Base-by-base conservation (phyloP, 1,284 basidiomycete species). In the Ganoderma meredithae region DNA sequence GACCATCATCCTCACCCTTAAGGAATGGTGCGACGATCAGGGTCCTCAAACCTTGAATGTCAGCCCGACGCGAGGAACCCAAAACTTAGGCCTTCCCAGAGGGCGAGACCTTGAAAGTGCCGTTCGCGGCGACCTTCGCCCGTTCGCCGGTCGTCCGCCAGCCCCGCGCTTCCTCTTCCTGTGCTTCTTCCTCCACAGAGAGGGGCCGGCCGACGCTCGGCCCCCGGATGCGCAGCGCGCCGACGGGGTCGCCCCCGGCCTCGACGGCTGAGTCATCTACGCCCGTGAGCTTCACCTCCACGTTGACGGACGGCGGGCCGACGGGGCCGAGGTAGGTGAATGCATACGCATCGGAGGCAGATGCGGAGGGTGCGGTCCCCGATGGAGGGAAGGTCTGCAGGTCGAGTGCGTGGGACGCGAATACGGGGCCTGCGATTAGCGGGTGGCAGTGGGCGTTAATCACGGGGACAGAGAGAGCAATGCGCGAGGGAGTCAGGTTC, bases 351-450 rank as follows among this genome's bases (percentile, higher is more conserved):
- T 78, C 76, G 2, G 77, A 73, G 17, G 80, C 77, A 33, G 79
- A 76, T 19, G 79, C 73, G 15, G 71, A 68, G 6, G 75, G 59
- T 2, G 73, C 73, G 17, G 60, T 65, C 19, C 61, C 58, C 40
- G 55, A 64, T n/a, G 67, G 60, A 1, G 85, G 82, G 78, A 94
- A 89, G 19, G 87, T 84, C 78, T 95, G 93, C 60, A 95, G 79
- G 75, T 95, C 93, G 55, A 92, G 84, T 0, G 91, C 86, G 73
- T 94, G 90, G 3, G 91, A 87, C 6, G 92, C 90, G 56, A 94
- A 83, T 27, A 94, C 80, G 0, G 93, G 93, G 6, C 88, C 92
- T 6, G 88, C 82, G 43, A 89, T 87, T 33, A 88, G 78, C 2
- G 88, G 84, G 75, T 93, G 88, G 2, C 82, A 84, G 74, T 86